Evolutionary conservation across 805 yeast species (phyloP).

Genomic region (Pichia insulana): DNA sequence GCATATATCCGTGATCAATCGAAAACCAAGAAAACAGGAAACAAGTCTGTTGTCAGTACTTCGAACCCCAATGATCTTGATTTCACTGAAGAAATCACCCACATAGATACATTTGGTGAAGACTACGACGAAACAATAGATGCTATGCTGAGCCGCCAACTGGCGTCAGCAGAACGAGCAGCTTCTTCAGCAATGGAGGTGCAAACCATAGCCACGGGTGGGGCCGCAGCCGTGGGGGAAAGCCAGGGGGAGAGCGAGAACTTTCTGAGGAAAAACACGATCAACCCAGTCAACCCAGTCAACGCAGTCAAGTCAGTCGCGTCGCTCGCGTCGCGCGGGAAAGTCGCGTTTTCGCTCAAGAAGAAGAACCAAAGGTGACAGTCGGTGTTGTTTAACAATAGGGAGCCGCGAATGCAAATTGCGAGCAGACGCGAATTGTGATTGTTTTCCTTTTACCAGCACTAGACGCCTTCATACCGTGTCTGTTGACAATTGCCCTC

Average conservation of each 20-base stretch:
- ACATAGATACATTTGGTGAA: neutral
- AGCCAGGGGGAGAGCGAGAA: too few relatives aligned
- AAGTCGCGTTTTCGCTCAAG: neutral
- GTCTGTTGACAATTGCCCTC: neutral
- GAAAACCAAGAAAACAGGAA: neutral
- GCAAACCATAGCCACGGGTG: too few relatives aligned
- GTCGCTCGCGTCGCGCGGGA: neutral
- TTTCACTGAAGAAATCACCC: conserved; percentile 12
- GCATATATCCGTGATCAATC: neutral
- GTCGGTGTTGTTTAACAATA: too few relatives aligned
- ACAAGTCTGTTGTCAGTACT: neutral
- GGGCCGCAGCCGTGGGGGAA: too few relatives aligned
- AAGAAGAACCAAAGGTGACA: too few relatives aligned
- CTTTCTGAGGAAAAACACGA: too few relatives aligned
- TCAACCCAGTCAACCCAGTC: too few relatives aligned
- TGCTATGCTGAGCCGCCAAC: neutral
- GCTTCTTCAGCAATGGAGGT: neutral
- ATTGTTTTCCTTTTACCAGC: neutral
- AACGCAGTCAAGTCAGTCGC: too few relatives aligned
- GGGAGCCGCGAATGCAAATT: too few relatives aligned
- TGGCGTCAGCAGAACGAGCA: neutral
- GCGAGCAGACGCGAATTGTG: too few relatives aligned
- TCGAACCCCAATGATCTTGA: conserved; percentile 26
- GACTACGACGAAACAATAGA: neutral
- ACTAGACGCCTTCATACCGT: too few relatives aligned